Conservation (phyloP, 2,329 filamentous ascomycete genomes). For the Pseudogymnoascus sp. region DNA sequence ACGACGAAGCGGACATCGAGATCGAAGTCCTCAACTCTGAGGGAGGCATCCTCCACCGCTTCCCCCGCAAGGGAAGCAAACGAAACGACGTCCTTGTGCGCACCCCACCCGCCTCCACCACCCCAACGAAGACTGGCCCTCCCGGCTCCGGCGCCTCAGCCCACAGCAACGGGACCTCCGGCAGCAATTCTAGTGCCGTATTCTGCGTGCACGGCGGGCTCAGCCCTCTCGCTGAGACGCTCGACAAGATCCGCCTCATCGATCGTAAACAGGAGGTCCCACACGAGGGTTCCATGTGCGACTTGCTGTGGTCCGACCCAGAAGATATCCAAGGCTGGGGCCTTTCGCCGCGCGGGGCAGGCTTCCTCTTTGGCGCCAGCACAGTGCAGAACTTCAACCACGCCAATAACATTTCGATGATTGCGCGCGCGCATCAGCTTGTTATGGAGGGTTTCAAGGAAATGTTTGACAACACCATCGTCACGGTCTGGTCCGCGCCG, state of each 20-base stretch:
- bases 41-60: constrained; percentile 68
- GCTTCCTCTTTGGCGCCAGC: constrained; percentile 90
- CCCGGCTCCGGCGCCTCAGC: constrained; percentile 74
- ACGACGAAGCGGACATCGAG: constrained; percentile 76
- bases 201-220: constrained; percentile 97
- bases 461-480: constrained; percentile 94
- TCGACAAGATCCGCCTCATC: constrained; percentile 90
- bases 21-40: constrained; percentile 89
- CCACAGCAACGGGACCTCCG: constrained; percentile 53
- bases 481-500: constrained; percentile 96
- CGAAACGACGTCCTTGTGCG: constrained; percentile 25
- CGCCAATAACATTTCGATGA: constrained; percentile 81
- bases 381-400: constrained; percentile 97
- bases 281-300: constrained; percentile 97
- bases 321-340: constrained; percentile 98
- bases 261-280: constrained; percentile 98
- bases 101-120: constrained; percentile 32
- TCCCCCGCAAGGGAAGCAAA: constrained; percentile 42
- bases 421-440: constrained; percentile 90
- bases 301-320: constrained; percentile 94
- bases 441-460: constrained; percentile 99
- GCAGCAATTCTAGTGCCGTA: constrained; percentile 71
- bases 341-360: constrained; percentile 83
- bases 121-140: constrained; percentile 53
- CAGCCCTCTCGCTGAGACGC: constrained; percentile 89